phyloP scores from a whole-genome alignment of 2,329 filamentous ascomycete genomes.

The Hymenoscyphus fructigenus region DNA sequence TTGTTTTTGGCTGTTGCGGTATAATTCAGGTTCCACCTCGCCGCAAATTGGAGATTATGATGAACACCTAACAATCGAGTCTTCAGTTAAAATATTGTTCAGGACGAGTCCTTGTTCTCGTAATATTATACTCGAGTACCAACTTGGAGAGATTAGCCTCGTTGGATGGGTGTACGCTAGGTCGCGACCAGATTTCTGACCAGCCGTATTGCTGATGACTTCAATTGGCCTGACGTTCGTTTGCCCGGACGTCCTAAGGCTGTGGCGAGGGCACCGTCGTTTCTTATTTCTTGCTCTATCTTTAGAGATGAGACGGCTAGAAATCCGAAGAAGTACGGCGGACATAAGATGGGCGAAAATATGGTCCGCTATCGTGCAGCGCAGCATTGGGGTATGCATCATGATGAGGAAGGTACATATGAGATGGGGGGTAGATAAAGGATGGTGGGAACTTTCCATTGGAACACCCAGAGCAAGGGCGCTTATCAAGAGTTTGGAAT shows the following conservation, averaged over 20 bases:
- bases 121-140: too few relatives aligned
- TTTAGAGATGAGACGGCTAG: conserved; percentile 3
- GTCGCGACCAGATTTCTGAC: background rate
- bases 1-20: too few relatives aligned
- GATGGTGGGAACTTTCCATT: too few relatives aligned
- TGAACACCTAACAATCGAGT: too few relatives aligned
- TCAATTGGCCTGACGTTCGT: background rate
- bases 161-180: background rate
- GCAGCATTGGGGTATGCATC: too few relatives aligned
- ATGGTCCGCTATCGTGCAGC: background rate
- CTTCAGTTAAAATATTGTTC: too few relatives aligned
- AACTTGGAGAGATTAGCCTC: background rate
- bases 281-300: background rate
- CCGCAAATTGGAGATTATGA: too few relatives aligned
- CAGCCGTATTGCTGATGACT: background rate
- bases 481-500: background rate
- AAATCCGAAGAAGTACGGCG: background rate
- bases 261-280: background rate
- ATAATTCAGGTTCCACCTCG: too few relatives aligned
- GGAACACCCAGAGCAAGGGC: too few relatives aligned
- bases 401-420: too few relatives aligned
- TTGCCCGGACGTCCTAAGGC: background rate
- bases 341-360: background rate
- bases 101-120: too few relatives aligned
- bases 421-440: too few relatives aligned